A percentile compares a stretch with the other conserved stretches of the same genome.
Evolutionary conservation across 139 green algal species (phyloP).

Genomic region (Zygnema cylindricum): DNA sequence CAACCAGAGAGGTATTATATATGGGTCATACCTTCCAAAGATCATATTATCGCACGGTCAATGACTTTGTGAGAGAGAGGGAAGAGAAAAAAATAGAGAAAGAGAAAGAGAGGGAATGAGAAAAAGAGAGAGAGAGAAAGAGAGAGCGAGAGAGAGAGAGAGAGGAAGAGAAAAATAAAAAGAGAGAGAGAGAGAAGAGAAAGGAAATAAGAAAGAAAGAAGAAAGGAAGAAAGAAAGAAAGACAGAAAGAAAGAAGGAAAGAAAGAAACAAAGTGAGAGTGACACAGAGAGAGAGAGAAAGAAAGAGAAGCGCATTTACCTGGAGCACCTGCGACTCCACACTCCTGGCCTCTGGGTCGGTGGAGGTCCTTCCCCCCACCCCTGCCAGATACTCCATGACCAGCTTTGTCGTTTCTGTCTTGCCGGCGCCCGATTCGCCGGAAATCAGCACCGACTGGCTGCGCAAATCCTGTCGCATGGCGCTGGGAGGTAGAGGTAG

Average conservation of each 20-base stretch:
- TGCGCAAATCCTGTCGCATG: conserved; percentile 51
- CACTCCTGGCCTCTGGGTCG: conserved; percentile 21
- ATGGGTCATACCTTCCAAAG: neutral
- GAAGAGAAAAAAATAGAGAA: neutral
- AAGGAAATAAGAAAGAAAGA: neutral
- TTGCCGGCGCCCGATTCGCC: conserved; percentile 65
- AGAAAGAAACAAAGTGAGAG: no score
- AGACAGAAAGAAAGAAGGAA: neutral
- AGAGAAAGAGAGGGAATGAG: conserved; percentile 1
- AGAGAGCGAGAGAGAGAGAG: neutral
- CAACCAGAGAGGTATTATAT: neutral
- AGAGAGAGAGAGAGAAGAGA: neutral
- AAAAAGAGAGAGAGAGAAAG: neutral
- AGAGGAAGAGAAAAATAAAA: neutral
- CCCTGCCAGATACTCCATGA: conserved; percentile 63
- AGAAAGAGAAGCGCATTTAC: no score
- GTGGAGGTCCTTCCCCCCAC: conserved; percentile 18
- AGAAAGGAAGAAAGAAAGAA: neutral
- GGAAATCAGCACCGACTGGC: conserved; percentile 66
- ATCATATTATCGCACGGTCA: neutral
- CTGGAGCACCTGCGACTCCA: conserved; percentile 60
- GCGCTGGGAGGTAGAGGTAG: no score
- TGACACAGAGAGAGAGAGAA: no score
- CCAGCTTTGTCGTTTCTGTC: no score
- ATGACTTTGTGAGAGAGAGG: conserved; percentile 2